phyloP scores from a whole-genome alignment of 306 rosid genomes.

The Quercus alba region DNA sequence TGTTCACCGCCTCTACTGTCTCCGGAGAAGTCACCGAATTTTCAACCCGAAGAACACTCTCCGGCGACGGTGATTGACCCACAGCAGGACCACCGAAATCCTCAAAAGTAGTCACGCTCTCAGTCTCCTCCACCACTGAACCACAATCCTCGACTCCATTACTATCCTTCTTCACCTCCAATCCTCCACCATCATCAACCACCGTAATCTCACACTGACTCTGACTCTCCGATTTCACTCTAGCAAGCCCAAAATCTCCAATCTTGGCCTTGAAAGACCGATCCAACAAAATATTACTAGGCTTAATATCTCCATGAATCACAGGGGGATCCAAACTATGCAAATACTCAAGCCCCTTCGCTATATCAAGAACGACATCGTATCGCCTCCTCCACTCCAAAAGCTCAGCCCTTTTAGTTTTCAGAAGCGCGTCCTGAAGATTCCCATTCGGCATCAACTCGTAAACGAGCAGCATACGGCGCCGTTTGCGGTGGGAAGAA shows the following conservation, averaged over 20 bases:
- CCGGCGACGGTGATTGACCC: conserved; percentile 70
- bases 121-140: conserved; percentile 62
- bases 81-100: conserved; percentile 39
- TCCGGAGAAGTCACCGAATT: conserved; percentile 37
- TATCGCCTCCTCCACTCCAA: conserved; percentile 65
- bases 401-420: conserved; percentile 62
- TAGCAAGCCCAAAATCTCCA: conserved; percentile 83
- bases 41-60: conserved; percentile 7
- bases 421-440: conserved; percentile 83
- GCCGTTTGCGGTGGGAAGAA: conserved; percentile 69
- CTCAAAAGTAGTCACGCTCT: conserved; percentile 65
- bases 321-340: conserved; percentile 75
- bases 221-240: conserved; percentile 44
- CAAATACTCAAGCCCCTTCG: conserved; percentile 61
- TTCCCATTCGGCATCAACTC: conserved; percentile 80
- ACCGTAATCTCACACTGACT: conserved; percentile 19
- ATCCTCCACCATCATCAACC: conserved; percentile 13
- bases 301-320: conserved; percentile 88
- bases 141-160: conserved; percentile 59
- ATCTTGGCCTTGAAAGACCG: conserved; percentile 48
- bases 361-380: conserved; percentile 44
- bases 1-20: conserved; percentile 24
- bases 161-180: conserved; percentile 39
- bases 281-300: conserved; percentile 78
- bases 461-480: conserved; percentile 71